Conservation (phyloP, 2,329 filamentous ascomycete genomes). For the Westerdykella ornata region DNA sequence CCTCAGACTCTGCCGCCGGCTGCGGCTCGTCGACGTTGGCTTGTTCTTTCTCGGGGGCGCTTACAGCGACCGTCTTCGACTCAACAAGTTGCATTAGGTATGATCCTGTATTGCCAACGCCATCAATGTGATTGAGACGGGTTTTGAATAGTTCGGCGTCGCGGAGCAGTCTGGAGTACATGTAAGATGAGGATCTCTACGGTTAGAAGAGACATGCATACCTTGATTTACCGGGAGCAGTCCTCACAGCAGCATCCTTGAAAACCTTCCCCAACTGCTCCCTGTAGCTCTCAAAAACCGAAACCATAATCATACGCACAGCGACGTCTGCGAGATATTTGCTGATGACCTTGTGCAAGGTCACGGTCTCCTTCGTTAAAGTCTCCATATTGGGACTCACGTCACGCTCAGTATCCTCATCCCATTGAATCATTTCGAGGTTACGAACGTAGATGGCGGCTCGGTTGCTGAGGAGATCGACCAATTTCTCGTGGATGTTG, state of each 20-base stretch:
- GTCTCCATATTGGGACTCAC: conserved; percentile 76
- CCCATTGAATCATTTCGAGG: conserved; percentile 71
- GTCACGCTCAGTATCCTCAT: conserved; percentile 44
- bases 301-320: conserved; percentile 75
- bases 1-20: neutral
- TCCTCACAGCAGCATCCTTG: conserved; percentile 57
- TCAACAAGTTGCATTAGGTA: conserved; percentile 60
- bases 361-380: conserved; percentile 76
- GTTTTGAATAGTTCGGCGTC: conserved; percentile 68
- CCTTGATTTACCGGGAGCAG: conserved; percentile 63
- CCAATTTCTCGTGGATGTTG: conserved; percentile 84
- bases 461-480: conserved; percentile 82
- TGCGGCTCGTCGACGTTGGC: neutral
- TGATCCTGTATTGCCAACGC: conserved; percentile 66
- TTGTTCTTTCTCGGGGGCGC: neutral
- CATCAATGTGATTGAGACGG: conserved; percentile 69
- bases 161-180: conserved; percentile 57
- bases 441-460: conserved; percentile 66
- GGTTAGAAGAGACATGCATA: conserved; percentile 40
- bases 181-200: conserved; percentile 5
- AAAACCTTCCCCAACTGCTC: conserved; percentile 71
- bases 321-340: conserved; percentile 73
- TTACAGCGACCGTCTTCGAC: conserved; percentile 43
- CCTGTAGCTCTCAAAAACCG: conserved; percentile 75
- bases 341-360: conserved; percentile 72